Evolutionary conservation across 1,284 basidiomycete genomes (phyloP).

Genomic region (Ustilago bromivora): DNA sequence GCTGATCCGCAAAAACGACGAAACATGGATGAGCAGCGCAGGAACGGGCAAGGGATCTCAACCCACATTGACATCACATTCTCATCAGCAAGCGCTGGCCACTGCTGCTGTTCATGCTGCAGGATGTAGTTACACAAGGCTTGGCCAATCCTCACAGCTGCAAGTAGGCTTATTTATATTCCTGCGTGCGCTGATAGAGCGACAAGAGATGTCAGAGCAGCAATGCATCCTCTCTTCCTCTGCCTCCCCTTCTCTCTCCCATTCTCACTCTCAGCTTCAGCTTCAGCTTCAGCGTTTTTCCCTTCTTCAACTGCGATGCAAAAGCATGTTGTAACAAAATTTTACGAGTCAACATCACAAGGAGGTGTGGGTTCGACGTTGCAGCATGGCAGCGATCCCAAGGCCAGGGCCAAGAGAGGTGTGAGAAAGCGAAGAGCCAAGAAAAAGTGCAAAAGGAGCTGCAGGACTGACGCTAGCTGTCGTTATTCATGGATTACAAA

Average conservation of each 20-base stretch:
- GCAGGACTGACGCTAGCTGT: background rate
- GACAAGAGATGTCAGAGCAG: background rate
- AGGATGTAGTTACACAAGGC: background rate
- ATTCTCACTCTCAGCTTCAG: background rate
- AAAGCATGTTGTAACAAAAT: too few species aligned
- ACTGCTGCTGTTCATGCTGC: background rate
- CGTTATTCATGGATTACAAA: background rate
- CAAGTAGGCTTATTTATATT: background rate
- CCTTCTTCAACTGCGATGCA: background rate
- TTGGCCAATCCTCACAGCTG: background rate
- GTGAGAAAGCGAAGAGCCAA: background rate
- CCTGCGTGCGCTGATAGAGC: background rate
- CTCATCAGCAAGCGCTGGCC: background rate
- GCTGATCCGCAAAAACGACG: background rate
- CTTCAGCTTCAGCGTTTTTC: background rate
- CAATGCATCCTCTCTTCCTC: background rate
- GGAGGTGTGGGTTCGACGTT: background rate
- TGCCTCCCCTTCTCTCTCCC: background rate
- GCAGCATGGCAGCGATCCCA: background rate
- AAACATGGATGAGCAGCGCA: constrained; percentile 3
- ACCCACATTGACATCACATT: background rate
- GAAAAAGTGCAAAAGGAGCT: background rate
- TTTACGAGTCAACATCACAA: background rate
- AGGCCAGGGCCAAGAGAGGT: constrained; percentile 1
- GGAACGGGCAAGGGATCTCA: background rate